These are phyloP conservation scores for Pachysandra terminalis DNA, from an alignment of 164 flowering plant species.

Conservation along the genomic window DNA sequence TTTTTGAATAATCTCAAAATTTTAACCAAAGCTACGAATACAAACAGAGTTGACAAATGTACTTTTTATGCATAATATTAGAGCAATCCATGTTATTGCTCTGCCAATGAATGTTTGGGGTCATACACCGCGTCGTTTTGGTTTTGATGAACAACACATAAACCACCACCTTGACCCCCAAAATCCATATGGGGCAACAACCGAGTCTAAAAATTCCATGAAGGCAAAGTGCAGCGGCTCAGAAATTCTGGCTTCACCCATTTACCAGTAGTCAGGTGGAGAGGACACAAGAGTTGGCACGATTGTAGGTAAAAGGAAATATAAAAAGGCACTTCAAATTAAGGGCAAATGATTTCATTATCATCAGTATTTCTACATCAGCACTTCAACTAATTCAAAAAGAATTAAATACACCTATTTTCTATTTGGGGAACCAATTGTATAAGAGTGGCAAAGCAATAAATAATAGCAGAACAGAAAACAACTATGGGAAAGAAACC, in stretches of 20 bases:
- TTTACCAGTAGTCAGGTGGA: background rate
- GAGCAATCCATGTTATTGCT: background rate
- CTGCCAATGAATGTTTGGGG: background rate
- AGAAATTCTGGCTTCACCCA: background rate
- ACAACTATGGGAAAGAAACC: background rate
- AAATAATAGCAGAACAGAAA: no score
- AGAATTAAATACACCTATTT: no score
- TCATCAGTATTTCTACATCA: no score
- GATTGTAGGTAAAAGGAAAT: background rate
- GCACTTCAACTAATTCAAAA: no score
- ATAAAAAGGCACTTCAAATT: background rate
- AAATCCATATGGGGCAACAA: no score
- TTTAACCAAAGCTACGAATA: background rate
- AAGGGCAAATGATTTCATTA: no score
- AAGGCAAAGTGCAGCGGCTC: background rate
- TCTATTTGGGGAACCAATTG: background rate
- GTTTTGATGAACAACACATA: no score
- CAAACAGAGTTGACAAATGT: background rate
- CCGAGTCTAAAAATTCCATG: background rate
- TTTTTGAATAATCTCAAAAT: background rate
- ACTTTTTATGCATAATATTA: background rate
- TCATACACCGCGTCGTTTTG: background rate
- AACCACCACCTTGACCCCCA: no score
- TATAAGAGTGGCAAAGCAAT: no score
- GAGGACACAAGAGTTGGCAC: background rate